These are phyloP conservation scores for Exophiala dermatitidis DNA, from an alignment of 2,329 filamentous ascomycete species.

Conservation along the genomic window DNA sequence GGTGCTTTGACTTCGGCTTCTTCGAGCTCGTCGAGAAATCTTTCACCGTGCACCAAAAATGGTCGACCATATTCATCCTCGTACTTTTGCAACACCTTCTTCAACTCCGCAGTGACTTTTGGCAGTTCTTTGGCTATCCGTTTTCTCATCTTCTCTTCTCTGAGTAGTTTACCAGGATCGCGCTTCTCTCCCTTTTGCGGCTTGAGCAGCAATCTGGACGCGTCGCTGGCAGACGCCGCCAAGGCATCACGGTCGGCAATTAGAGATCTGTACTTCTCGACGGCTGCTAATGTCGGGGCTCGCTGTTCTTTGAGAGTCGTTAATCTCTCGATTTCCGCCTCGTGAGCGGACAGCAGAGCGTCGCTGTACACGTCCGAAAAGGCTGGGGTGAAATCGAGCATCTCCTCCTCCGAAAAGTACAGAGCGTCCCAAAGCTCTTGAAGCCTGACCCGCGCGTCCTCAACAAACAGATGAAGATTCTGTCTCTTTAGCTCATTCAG, in stretches of 20 bases:
- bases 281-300: conserved; percentile 69
- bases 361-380: conserved; percentile 98
- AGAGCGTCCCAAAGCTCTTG: conserved; percentile 93
- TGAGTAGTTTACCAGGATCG: conserved; percentile 84
- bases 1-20: conserved; percentile 52
- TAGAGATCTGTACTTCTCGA: conserved; percentile 76
- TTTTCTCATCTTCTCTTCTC: conserved; percentile 98
- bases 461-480: conserved; percentile 91
- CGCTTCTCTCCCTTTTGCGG: conserved; percentile 89
- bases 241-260: conserved; percentile 82
- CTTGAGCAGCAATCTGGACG: conserved; percentile 83
- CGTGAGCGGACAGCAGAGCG: conserved; percentile 87
- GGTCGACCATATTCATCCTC: conserved; percentile 91
- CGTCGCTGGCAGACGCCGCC: conserved; percentile 85
- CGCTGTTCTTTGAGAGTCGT: conserved; percentile 81
- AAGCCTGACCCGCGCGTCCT: conserved; percentile 81
- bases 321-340: conserved; percentile 77
- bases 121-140: conserved; percentile 92
- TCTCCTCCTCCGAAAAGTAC: conserved; percentile 95
- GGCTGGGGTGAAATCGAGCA: conserved; percentile 94
- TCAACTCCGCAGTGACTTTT: conserved; percentile 78
- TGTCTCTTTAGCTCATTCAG: conserved; percentile 90
- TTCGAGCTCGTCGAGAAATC: conserved; percentile 81
- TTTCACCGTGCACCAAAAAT: conserved; percentile 86
- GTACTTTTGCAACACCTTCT: conserved; percentile 73